These are phyloP conservation scores for Trametes sp. DNA, from an alignment of 1,284 basidiomycete species.

Conservation along the genomic window DNA sequence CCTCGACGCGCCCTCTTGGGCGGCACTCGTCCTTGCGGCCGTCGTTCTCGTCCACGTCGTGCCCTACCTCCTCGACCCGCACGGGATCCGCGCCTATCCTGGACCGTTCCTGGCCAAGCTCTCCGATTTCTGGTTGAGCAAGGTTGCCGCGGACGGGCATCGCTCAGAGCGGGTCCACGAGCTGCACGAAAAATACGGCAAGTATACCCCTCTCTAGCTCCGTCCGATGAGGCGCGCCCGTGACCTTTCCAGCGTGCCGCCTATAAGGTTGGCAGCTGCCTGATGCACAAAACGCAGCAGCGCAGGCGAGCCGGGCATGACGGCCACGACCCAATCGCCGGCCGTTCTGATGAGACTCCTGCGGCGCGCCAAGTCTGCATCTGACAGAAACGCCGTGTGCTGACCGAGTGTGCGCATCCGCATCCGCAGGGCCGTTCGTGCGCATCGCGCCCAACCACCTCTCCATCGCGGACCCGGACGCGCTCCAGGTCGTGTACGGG, in stretches of 20 bases:
- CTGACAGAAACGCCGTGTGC: not conserved
- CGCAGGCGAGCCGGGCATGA: not conserved
- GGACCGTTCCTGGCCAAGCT: constrained; percentile 83
- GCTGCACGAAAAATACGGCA: constrained; percentile 81
- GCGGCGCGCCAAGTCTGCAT: not conserved
- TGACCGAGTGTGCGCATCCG: too few species aligned
- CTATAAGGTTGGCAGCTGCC: constrained; percentile 6
- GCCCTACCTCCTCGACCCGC: constrained; percentile 66
- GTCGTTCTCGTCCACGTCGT: constrained; percentile 60
- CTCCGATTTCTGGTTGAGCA: constrained; percentile 81
- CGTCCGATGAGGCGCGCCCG: constrained; percentile 22
- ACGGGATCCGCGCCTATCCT: constrained; percentile 66
- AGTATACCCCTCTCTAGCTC: constrained; percentile 24
- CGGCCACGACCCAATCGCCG: not conserved
- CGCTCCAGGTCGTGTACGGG: constrained; percentile 77
- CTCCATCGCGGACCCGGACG: constrained; percentile 82
- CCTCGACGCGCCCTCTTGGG: constrained; percentile 29
- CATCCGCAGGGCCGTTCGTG: constrained; percentile 71
- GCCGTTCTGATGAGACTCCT: not conserved
- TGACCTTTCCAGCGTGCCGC: constrained; percentile 13
- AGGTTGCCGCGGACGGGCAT: constrained; percentile 70
- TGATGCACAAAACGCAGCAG: not conserved
- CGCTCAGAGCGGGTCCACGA: constrained; percentile 81
- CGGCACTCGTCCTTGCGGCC: constrained; percentile 37
- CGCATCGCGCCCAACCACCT: constrained; percentile 89